Evolutionary conservation across 257 asterid species (phyloP), one percentile per base, ranked within the genome.

Genomic region (Plantago major): DNA sequence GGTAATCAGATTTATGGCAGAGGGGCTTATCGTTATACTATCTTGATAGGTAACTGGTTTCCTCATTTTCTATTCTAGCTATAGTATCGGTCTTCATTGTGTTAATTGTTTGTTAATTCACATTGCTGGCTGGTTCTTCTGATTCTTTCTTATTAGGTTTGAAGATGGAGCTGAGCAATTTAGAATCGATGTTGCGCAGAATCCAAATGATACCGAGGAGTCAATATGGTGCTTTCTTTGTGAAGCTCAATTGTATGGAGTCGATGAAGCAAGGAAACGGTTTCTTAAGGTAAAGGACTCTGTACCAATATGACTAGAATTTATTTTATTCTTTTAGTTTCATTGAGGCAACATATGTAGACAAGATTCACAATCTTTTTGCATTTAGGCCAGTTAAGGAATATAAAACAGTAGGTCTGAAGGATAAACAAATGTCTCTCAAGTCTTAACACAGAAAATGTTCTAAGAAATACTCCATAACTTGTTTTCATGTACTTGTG

Each of bases 201-300:
- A 91, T 42, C 98, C 98, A 12, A 86, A 88, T 69, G 98, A 91
- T n/a, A 91, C 96, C 1, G 98, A 91, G 67, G 98, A 91, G 79
- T 88, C 98, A 58, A 91, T 91, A 74, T 91, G 98, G 98, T 91
- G 92, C 73, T 91, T 86, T 75, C 92, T 91, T n/a, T 88, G 98
- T 74, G 98, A 91, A 78, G 89, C 96, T 70, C 94, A 81, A 69
- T 54, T 86, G 60, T 82, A 88, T 64, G 96, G 96, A 45, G 82
- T 75, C 51, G 86, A 81, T 73, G 94, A 88, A 79, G 95, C 98
- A 54, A 81, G 98, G 69, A 81, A 57, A 61, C 80, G 78, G 52
- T 91, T 81, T 79, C 80, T 91, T 49, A 88, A 85, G 95, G 96
- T 87, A 72, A 47, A 66, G 26, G 48, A 46, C 26, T 52, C 37